Evolutionary conservation across 805 yeast species (phyloP), one percentile per base, ranked within the genome.

Genomic region (Myxozyma mucilagina): DNA sequence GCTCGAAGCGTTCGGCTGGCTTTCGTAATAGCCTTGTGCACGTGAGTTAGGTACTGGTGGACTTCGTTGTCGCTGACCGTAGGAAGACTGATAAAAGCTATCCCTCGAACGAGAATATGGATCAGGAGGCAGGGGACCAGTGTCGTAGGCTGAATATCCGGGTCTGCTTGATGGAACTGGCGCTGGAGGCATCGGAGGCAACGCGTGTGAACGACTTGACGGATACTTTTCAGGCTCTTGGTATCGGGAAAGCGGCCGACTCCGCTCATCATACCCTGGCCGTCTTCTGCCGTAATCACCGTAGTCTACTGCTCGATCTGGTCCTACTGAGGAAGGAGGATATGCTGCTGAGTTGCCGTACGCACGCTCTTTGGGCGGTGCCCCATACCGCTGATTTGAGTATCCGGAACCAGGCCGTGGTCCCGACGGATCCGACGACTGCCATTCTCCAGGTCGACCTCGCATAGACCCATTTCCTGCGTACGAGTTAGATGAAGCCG

Each of bases 81-180:
- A 34, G 45, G 10, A 43, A 13, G 14, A 35, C 29, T 41, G 45
- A 35, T 31, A 42, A 29, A 20, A 56, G 8, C 56, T 31, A 9
- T 60, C 63, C n/a, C 60, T 47, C 38, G 57, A 9, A n/a, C 58
- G 64, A 3, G 60, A 10, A 36, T 60, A 60, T 5, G 64, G 64
- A 18, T 60, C 64, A 11, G 64, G 60, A 29, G 64, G 61, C 8
- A 32, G 36, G 6, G 58, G 43, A 5, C 41, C 53, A 16, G 36
- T 39, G 34, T 51, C 60, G 35, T 60, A 60, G 6, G 44, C 34
- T 7, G 47, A 48, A 32, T 49, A 53, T 16, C 45, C 53, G 7
- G 59, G 59, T 4, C 51, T 45, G 18, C 50, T 52, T 8, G 47
- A 35, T 4, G 60, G 51, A 13, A 43, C 31, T 14, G 60, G 60